Evolutionary conservation across 108 stramenopile genomes (phyloP).

Genomic region (Stephanodiscus minutulus): DNA sequence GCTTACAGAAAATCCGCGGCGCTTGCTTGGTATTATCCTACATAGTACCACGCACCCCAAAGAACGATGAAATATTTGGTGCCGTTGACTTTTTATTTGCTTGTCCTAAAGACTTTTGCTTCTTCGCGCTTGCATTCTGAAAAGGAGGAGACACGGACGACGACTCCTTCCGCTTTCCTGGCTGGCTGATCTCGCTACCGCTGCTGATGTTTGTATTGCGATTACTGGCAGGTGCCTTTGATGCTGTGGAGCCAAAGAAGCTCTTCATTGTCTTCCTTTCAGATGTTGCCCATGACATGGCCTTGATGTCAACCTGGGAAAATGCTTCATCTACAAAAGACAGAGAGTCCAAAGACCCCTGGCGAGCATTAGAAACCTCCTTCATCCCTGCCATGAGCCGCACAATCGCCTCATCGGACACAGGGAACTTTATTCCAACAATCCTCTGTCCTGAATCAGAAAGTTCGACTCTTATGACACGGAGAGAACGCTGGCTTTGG

Average conservation of each 20-base stretch:
- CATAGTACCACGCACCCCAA: neutral
- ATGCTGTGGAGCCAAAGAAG: conserved; percentile 46
- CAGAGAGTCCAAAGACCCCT: conserved; percentile 11
- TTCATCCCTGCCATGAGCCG: conserved; percentile 40
- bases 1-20: too few species aligned
- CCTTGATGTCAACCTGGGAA: conserved; percentile 38
- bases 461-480: conserved; percentile 53
- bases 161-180: neutral
- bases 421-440: conserved; percentile 65
- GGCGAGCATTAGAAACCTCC: conserved; percentile 19
- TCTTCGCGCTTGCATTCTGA: conserved; percentile 4
- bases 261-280: conserved; percentile 63
- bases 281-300: conserved; percentile 45
- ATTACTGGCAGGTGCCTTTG: neutral
- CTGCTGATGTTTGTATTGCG: neutral
- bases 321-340: conserved; percentile 47
- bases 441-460: conserved; percentile 26
- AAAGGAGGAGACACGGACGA: neutral
- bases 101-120: conserved; percentile 4
- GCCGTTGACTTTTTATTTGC: conserved; percentile 7
- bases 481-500: conserved; percentile 44
- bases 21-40: too few species aligned
- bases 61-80: conserved; percentile 20
- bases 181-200: neutral
- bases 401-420: conserved; percentile 39